Evolutionary conservation across 177 flowering plant genomes (phyloP).

Genomic region (Vitis hybrid): DNA sequence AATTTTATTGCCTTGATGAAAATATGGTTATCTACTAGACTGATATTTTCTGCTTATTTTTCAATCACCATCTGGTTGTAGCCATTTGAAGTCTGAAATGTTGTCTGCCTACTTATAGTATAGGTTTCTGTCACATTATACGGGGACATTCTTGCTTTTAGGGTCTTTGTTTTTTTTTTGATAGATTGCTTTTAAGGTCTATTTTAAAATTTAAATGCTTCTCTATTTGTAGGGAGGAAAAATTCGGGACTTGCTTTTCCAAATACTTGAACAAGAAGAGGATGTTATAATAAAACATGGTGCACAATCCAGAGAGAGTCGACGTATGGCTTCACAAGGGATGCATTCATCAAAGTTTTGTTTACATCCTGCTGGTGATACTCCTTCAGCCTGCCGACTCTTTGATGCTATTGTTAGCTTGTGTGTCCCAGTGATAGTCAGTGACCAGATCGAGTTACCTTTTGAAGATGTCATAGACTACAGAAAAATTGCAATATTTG

Average conservation of each 20-base stretch:
- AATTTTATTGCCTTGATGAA: too few species aligned
- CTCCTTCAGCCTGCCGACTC: slow-evolving; percentile 96
- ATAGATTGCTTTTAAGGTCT: too few species aligned
- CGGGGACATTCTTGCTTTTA: too few species aligned
- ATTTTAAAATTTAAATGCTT: not conserved
- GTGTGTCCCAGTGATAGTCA: slow-evolving; percentile 91
- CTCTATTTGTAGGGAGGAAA: slow-evolving; percentile 75
- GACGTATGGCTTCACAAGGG: slow-evolving; percentile 84
- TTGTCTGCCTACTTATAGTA: too few species aligned
- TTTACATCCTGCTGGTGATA: slow-evolving; percentile 99
- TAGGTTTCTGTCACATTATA: too few species aligned
- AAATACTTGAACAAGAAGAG: slow-evolving; percentile 72
- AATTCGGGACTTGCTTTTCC: slow-evolving; percentile 85
- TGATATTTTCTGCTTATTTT: too few species aligned
- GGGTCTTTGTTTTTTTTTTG: too few species aligned
- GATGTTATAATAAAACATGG: slow-evolving; percentile 91
- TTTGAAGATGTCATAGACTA: slow-evolving; percentile 95
- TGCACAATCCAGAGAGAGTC: slow-evolving; percentile 89
- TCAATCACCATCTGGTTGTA: too few species aligned
- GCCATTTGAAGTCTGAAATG: too few species aligned
- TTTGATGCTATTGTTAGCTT: slow-evolving; percentile 98
- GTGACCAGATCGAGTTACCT: slow-evolving; percentile 90
- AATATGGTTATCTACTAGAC: too few species aligned
- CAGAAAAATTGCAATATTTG: slow-evolving; percentile 81
- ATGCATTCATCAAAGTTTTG: slow-evolving; percentile 98